Base-by-base conservation (phyloP, 139 green algal species). In the Desmodesmus armatus region DNA sequence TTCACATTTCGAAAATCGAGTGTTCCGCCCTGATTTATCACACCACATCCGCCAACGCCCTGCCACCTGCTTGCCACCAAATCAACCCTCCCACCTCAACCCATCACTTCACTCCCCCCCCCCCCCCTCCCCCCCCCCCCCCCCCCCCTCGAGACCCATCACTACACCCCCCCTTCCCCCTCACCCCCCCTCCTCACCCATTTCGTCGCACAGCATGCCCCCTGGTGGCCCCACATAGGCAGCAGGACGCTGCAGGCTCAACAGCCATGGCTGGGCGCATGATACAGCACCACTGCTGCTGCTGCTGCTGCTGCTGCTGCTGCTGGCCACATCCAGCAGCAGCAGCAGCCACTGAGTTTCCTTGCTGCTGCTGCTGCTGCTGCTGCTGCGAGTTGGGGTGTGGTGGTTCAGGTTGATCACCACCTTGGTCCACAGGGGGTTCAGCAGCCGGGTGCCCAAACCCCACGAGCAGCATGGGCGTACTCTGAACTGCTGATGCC, bases 341-440 rank as follows among this genome's bases (percentile, higher is more conserved):
- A 39, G 40, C 71, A 17, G 0, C 71, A 21, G 7, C 33, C 1
- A 29, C 41, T 53, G 5, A 21, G 7, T 37, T 15, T n/a, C 21
- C 73, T 9, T 65, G 13, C 78, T 65, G 39, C 78, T n/a, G 62
- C 58, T 55, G 62, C 78, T 55, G 78, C 29, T 3, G 41, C 62
- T 71, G 75, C 33, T 49, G 37, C 31, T 76, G 78, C 13, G 27
- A 39, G 33, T 43, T 25, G 60, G 19, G n/a, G 40, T 44, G 13
- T 21, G 31, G 60, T 79, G 41, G 39, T 49, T 31, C 25, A 39
- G 41, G 19, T 25, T 40, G 3, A 83, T 13, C 23, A 23, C 39
- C 33, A 86, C 66, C 37, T 71, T 67, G n/a, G 39, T 21, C 80
- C 80, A 86, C 19, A 86, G 35, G 27, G 80, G 80, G 80, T 86